A percentile compares a stretch with the other conserved stretches of the same genome.
These are phyloP conservation scores for Geotrichum reessii DNA, from an alignment of 1,139 yeast genomes.

Conservation along the genomic window DNA sequence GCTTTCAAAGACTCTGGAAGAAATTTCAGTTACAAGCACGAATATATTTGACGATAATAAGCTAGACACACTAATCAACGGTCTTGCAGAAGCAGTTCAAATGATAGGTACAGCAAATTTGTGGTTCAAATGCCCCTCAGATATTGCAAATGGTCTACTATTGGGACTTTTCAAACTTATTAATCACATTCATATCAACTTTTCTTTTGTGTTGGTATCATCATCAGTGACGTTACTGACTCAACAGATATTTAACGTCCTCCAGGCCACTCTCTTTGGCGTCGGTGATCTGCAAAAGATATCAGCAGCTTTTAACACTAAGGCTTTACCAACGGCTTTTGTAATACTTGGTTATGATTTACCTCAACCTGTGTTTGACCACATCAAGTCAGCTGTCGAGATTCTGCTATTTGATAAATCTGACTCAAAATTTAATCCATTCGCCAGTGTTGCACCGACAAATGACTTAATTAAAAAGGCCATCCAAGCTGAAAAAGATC, in stretches of 20 bases:
- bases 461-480: background rate
- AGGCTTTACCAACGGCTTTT: slow-evolving; percentile 11
- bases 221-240: background rate
- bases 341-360: slow-evolving; percentile 12
- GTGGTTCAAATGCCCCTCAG: slow-evolving; percentile 17
- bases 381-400: slow-evolving; percentile 1
- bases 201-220: background rate
- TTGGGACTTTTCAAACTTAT: slow-evolving; percentile 5
- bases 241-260: slow-evolving; percentile 6
- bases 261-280: slow-evolving; percentile 13
- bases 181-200: background rate
- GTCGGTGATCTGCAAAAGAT: slow-evolving; percentile 15
- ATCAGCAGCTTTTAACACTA: slow-evolving; percentile 12
- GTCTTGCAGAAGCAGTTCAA: slow-evolving; percentile 9
- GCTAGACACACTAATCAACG: background rate
- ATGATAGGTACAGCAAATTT: slow-evolving; percentile 15
- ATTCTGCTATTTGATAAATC: slow-evolving; percentile 4
- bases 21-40: background rate
- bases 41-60: background rate
- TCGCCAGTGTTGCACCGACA: slow-evolving; percentile 1
- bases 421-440: background rate
- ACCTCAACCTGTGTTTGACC: slow-evolving; percentile 2
- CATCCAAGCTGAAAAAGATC: background rate
- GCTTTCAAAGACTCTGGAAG: slow-evolving; percentile 12
- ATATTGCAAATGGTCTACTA: slow-evolving; percentile 9